A percentile compares a stretch with the other conserved stretches of the same genome.
Conservation (phyloP, 345 rosid species). For the Boechera retrofracta region DNA sequence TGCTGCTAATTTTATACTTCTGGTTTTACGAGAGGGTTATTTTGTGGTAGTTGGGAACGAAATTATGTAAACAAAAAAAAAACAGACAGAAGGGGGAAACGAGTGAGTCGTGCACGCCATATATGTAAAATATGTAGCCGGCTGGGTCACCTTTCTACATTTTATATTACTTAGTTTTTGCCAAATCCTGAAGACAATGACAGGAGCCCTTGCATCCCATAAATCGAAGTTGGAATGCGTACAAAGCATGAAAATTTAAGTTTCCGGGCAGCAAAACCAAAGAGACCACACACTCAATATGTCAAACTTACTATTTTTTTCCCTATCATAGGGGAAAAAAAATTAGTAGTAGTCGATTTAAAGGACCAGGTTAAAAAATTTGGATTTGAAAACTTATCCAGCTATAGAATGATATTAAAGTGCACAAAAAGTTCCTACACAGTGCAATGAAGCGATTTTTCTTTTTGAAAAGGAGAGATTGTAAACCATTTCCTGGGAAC, state of each 20-base stretch:
- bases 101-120: constrained; percentile 44
- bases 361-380: background rate
- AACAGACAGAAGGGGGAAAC: background rate
- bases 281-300: background rate
- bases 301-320: background rate
- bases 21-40: background rate
- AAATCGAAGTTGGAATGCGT: constrained; percentile 14
- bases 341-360: background rate
- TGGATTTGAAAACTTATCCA: constrained; percentile 5
- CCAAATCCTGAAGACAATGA: constrained; percentile 13
- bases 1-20: constrained; percentile 6
- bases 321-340: background rate
- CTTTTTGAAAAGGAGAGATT: background rate
- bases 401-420: constrained; percentile 24
- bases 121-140: constrained; percentile 20
- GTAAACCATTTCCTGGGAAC: constrained; percentile 7
- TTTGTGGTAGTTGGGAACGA: constrained; percentile 24
- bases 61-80: background rate
- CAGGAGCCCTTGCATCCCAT: constrained; percentile 19
- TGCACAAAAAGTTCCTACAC: constrained; percentile 22
- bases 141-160: constrained; percentile 14
- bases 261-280: background rate
- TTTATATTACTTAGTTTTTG: constrained; percentile 21
- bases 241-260: background rate
- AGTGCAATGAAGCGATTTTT: background rate